These are phyloP conservation scores for Ceratobasidium theobromae DNA, from an alignment of 1,284 basidiomycete genomes.

Conservation along the genomic window DNA sequence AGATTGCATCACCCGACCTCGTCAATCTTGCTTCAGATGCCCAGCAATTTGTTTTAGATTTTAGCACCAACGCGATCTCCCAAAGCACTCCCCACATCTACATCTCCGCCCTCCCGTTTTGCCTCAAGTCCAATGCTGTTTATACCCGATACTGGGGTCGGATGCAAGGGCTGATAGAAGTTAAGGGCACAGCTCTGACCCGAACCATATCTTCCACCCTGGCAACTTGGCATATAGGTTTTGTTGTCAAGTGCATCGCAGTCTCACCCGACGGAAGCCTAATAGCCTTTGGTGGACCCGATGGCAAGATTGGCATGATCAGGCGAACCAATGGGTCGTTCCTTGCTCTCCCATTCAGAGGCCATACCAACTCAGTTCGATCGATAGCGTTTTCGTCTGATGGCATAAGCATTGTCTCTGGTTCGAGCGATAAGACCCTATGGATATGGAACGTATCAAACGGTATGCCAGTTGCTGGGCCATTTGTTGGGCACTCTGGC, in stretches of 20 bases:
- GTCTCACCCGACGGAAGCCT: too few species aligned
- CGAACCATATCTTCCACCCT: not conserved
- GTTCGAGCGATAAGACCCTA: too few species aligned
- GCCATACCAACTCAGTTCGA: too few species aligned
- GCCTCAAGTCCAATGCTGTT: not conserved
- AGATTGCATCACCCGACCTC: not conserved
- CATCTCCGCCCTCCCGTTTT: constrained; percentile 25
- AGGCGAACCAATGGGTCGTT: not conserved
- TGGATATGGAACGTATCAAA: too few species aligned
- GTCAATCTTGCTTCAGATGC: constrained; percentile 6
- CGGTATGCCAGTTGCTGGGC: too few species aligned
- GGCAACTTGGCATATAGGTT: not conserved
- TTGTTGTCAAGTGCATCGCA: not conserved
- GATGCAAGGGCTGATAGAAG: not conserved
- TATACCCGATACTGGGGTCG: not conserved
- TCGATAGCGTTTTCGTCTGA: too few species aligned
- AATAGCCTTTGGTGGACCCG: too few species aligned
- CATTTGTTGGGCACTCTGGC: too few species aligned
- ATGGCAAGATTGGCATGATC: not conserved
- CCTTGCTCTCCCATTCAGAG: not conserved
- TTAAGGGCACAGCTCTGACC: not conserved
- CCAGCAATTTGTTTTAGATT: not conserved
- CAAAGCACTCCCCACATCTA: constrained; percentile 32
- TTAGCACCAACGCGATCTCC: not conserved
- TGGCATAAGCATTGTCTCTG: too few species aligned